Conservation (phyloP, 75 land plant species). For the Ceratopteris richardii region DNA sequence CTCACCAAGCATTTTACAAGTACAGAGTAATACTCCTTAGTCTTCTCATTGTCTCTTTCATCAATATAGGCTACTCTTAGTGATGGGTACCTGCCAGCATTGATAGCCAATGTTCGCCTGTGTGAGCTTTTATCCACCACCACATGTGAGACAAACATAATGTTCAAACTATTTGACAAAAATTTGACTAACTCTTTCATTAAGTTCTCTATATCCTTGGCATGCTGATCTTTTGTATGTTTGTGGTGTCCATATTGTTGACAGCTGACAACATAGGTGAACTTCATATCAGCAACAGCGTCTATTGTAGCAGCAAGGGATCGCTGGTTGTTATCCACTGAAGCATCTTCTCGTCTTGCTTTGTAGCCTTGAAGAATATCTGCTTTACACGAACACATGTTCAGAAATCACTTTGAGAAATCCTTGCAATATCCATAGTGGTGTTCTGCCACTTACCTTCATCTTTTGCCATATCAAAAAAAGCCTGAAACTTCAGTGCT, state of each 20-base stretch:
- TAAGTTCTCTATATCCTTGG: conserved; percentile 25
- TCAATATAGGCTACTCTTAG: conserved; percentile 52
- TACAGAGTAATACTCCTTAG: neutral
- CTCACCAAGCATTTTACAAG: neutral
- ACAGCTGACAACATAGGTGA: conserved; percentile 40
- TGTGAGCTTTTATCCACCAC: too few relatives aligned
- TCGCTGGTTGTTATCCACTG: too few relatives aligned
- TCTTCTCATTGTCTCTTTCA: conserved; percentile 31
- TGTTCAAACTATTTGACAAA: too few relatives aligned
- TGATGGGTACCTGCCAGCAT: conserved; percentile 29
- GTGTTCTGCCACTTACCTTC: neutral
- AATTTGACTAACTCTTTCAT: conserved; percentile 15
- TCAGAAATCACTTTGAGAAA: neutral
- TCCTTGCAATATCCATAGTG: neutral
- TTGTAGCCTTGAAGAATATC: conserved; percentile 65
- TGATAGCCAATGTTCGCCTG: too few relatives aligned
- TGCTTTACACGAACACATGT: conserved; percentile 6
- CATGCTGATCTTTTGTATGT: conserved; percentile 12
- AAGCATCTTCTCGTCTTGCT: conserved; percentile 2
- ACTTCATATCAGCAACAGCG: conserved; percentile 33
- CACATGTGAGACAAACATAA: too few relatives aligned
- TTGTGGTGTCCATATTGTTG: conserved; percentile 41
- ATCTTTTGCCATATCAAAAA: conserved; percentile 73
- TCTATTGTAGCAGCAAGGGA: neutral
- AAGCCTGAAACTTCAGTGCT: conserved; percentile 90